Evolutionary conservation across 164 flowering plant species (phyloP).

Genomic region (Amborella trichopoda): DNA sequence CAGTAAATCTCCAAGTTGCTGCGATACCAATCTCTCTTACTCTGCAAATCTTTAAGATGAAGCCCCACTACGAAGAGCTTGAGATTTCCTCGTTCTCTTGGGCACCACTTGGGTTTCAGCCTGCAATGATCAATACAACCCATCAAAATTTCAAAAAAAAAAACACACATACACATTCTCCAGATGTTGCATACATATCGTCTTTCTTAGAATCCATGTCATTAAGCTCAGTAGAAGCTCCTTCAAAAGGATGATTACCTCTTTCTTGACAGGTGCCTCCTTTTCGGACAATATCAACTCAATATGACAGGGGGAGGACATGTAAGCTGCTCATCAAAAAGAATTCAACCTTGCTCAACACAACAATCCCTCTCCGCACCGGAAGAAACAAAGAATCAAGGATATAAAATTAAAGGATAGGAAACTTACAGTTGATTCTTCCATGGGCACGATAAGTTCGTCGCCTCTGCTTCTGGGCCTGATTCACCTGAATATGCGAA

Average conservation of each 20-base stretch:
- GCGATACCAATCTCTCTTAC: no score
- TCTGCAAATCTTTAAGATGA: slow-evolving; percentile 27
- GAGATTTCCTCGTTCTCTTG: slow-evolving; percentile 33
- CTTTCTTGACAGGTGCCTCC: slow-evolving; percentile 79
- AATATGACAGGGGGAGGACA: slow-evolving; percentile 93
- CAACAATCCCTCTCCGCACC: neutral
- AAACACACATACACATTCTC: no score
- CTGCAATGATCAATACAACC: no score
- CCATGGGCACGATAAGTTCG: slow-evolving; percentile 91
- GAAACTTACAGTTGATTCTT: slow-evolving; percentile 69
- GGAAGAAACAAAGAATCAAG: neutral
- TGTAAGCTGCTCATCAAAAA: slow-evolving; percentile 53
- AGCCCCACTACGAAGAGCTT: slow-evolving; percentile 35
- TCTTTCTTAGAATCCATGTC: no score
- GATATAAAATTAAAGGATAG: neutral
- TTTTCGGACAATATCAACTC: slow-evolving; percentile 82
- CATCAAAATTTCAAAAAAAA: no score
- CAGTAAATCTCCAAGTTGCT: no score
- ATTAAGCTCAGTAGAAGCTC: no score
- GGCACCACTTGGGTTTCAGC: slow-evolving; percentile 58
- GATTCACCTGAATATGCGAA: slow-evolving; percentile 84
- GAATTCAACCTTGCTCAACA: neutral
- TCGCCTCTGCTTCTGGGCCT: slow-evolving; percentile 81
- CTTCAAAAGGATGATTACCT: slow-evolving; percentile 36
- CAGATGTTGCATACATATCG: no score